Conservation (phyloP, 1,284 basidiomycete species). For the Vanrija sp. region DNA sequence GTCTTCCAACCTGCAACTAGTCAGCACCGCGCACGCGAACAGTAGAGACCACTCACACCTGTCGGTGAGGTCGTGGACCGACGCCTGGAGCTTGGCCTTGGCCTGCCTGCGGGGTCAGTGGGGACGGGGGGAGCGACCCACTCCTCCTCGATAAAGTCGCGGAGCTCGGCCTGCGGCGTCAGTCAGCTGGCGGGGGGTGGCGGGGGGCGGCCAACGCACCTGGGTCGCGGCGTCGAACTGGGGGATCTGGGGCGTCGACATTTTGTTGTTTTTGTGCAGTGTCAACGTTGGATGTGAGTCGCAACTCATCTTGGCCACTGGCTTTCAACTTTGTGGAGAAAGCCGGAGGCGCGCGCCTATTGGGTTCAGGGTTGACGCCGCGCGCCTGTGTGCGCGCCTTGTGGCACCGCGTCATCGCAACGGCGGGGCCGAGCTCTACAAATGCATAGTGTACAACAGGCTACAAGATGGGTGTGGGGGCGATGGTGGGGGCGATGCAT, state of each 20-base stretch:
- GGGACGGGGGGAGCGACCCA: constrained; percentile 14
- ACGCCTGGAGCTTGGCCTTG: constrained; percentile 69
- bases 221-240: constrained; percentile 75
- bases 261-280: constrained; percentile 4
- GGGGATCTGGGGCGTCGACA: constrained; percentile 28
- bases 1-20: constrained; percentile 70
- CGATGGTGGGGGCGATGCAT: background rate
- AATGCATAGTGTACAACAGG: too few species aligned
- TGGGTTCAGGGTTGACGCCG: too few species aligned
- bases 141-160: constrained; percentile 76
- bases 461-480: background rate
- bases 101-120: constrained; percentile 56
- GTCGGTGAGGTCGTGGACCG: constrained; percentile 51
- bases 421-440: too few species aligned
- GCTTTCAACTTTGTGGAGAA: too few species aligned
- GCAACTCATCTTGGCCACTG: too few species aligned
- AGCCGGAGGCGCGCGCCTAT: too few species aligned
- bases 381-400: too few species aligned
- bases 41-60: constrained; percentile 29
- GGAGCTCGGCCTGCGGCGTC: constrained; percentile 69
- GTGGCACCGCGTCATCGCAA: too few species aligned
- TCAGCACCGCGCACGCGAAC: constrained; percentile 60
- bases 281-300: too few species aligned
- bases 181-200: background rate
- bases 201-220: constrained; percentile 50